Evolutionary conservation across 179 eudicot genomes (phyloP), one percentile per base, ranked within the genome.

Genomic region (Nepenthes alata): DNA sequence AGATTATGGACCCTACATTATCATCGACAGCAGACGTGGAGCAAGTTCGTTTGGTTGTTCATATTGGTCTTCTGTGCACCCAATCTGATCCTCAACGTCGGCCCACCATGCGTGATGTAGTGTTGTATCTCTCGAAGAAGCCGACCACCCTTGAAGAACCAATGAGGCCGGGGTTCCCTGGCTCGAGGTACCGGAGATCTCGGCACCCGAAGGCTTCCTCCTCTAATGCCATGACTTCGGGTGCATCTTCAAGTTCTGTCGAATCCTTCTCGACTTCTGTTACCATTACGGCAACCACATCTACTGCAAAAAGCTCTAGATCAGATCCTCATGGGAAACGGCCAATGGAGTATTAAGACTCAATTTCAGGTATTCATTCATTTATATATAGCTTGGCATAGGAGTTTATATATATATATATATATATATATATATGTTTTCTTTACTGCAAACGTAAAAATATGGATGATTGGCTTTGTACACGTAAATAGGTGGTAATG

Each of bases 51-150:
- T 35, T 75, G 52, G 85, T 87, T 41, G 60, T 79, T 59, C 85
- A 83, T 47, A 76, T 91, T 2, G 96, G 87, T 13, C 65, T 91
- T 25, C 63, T 91, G 4, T 91, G 97, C 73, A 75, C 76, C 38
- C 96, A 91, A 53, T 77, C 80, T 0, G 95, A 91, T 58, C 91
- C 97, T 2, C 68, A 63, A 9, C 47, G 72, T 56, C 76, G 97
- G 15, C 97, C 97, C 39, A 64, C 77, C 39, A 88, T 91, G 97
- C 76, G 75, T 3, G 85, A 85, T 5, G 91, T 91, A 11, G 78
- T 72, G 55, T 69, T 79, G 2, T 65, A 85, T 64, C 76, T 88
- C 4, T 84, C 96, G 1, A 88, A 76, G 79, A 87, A 73, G 63
- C 79, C 81, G 6, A 76, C 79, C 54, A 55, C 37, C 59, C 77